Evolutionary conservation across 306 rosid species (phyloP).

Genomic region (Vigna radiata): DNA sequence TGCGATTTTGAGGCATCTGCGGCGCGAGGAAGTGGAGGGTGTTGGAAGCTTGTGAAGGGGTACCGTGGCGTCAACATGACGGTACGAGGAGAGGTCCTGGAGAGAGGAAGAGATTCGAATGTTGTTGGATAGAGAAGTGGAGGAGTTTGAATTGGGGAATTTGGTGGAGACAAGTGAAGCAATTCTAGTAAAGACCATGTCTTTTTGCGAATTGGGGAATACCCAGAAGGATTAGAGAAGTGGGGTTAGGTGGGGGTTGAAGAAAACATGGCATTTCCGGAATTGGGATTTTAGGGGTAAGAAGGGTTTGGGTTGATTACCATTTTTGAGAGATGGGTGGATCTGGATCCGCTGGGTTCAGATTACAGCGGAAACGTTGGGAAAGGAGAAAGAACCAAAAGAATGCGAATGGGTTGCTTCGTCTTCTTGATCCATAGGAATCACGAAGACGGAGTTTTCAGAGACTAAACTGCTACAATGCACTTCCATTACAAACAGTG

Average conservation of each 20-base stretch:
- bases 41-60: neutral
- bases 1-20: constrained; percentile 61
- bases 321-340: constrained; percentile 4
- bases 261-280: constrained; percentile 44
- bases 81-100: constrained; percentile 77
- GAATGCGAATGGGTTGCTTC: neutral
- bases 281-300: constrained; percentile 5
- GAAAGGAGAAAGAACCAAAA: neutral
- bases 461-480: neutral
- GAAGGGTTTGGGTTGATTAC: neutral
- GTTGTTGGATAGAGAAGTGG: constrained; percentile 43
- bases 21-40: constrained; percentile 34
- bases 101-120: constrained; percentile 78
- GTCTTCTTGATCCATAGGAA: neutral
- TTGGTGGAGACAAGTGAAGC: constrained; percentile 55
- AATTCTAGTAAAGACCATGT: constrained; percentile 67
- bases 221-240: constrained; percentile 28
- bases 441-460: neutral
- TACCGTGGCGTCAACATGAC: constrained; percentile 46
- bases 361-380: too few species aligned
- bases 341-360: neutral
- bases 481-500: neutral
- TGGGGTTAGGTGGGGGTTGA: constrained; percentile 14
- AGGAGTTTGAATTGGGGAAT: constrained; percentile 26
- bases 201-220: neutral